phyloP scores from a whole-genome alignment of 2,329 filamentous ascomycete genomes.

The Tothia fuscella region DNA sequence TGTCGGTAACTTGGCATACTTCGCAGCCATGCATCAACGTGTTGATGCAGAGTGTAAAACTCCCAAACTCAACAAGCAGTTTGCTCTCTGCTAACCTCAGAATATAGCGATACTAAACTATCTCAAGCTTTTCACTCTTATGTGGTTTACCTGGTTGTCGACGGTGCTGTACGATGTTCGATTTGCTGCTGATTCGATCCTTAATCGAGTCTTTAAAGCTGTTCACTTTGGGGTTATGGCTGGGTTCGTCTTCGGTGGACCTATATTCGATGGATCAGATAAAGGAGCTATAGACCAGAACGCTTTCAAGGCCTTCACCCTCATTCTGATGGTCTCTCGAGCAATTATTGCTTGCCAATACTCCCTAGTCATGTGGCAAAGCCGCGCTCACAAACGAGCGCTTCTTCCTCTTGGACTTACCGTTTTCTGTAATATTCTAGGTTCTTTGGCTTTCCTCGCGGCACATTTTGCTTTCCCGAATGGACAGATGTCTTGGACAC shows the following conservation, averaged over 20 bases:
- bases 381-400: conserved; percentile 3
- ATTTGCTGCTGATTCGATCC: conserved; percentile 49
- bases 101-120: conserved; percentile 22
- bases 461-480: conserved; percentile 2
- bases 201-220: conserved; percentile 44
- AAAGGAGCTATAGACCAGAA: conserved; percentile 12
- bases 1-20: conserved; percentile 50
- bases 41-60: conserved; percentile 23
- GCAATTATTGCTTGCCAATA: conserved; percentile 1
- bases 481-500: background rate
- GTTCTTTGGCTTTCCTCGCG: background rate
- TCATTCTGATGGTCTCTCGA: conserved; percentile 4
- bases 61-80: background rate
- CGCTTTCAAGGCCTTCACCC: conserved; percentile 4
- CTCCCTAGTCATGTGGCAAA: conserved; percentile 5
- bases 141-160: conserved; percentile 54
- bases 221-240: conserved; percentile 48
- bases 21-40: conserved; percentile 41
- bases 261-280: conserved; percentile 41
- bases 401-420: conserved; percentile 5
- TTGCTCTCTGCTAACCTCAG: background rate
- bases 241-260: conserved; percentile 48
- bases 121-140: conserved; percentile 39
- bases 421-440: background rate
- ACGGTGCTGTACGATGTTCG: conserved; percentile 49